Evolutionary conservation across 1,284 basidiomycete genomes (phyloP).

Genomic region (Puccinia hordei): DNA sequence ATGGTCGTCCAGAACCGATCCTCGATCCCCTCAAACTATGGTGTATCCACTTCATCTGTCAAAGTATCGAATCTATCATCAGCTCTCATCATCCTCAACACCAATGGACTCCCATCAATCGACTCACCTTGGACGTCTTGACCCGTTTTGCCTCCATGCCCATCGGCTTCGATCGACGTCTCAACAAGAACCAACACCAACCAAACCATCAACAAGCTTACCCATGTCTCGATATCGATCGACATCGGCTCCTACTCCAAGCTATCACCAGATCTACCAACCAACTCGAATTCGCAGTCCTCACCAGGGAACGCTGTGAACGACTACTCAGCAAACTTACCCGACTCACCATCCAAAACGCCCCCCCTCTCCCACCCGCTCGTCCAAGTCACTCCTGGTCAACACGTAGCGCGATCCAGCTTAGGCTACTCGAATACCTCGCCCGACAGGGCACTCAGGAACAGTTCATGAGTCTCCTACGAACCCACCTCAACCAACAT

Average conservation of each 20-base stretch:
- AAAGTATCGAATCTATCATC: slow-evolving; percentile 7
- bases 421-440: slow-evolving; percentile 23
- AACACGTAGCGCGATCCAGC: slow-evolving; percentile 1
- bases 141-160: slow-evolving; percentile 30
- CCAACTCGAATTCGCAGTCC: slow-evolving; percentile 25
- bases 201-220: background rate
- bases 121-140: slow-evolving; percentile 36
- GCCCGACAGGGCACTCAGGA: slow-evolving; percentile 9
- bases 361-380: background rate
- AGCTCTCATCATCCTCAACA: background rate
- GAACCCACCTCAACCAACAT: slow-evolving; percentile 5
- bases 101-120: slow-evolving; percentile 24
- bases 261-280: background rate
- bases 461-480: slow-evolving; percentile 16
- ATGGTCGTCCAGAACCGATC: background rate
- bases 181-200: background rate
- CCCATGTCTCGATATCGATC: slow-evolving; percentile 8
- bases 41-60: slow-evolving; percentile 18
- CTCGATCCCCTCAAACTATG: slow-evolving; percentile 13
- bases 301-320: slow-evolving; percentile 21
- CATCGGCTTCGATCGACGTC: background rate
- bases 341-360: background rate
- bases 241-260: slow-evolving; percentile 11
- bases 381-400: background rate
- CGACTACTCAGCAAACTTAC: slow-evolving; percentile 33